Conservation (phyloP, 768 basidiomycete species). For the Rhodotorula graminis region DNA sequence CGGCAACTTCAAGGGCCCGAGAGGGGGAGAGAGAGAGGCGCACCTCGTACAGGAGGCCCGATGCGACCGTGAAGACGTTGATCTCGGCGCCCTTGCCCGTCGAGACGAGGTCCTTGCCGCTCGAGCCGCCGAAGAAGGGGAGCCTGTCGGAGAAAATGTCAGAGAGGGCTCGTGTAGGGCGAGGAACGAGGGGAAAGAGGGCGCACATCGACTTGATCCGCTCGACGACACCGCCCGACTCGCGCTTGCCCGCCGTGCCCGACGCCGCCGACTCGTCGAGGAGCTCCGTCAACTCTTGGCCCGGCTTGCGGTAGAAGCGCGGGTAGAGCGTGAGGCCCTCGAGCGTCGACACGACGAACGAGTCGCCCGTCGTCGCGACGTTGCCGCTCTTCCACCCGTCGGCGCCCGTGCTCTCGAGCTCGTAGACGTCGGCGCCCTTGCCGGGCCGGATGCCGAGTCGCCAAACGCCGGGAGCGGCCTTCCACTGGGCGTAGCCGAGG, state of each 20-base stretch:
- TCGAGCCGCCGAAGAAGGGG: slow-evolving; percentile 19
- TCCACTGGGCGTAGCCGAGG: slow-evolving; percentile 93
- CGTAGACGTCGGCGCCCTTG: slow-evolving; percentile 70
- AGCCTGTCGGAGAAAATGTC: slow-evolving; percentile 4
- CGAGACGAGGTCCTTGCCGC: slow-evolving; percentile 38
- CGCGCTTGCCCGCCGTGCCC: neutral
- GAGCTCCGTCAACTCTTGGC: slow-evolving; percentile 79
- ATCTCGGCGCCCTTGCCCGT: slow-evolving; percentile 63
- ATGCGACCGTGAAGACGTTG: slow-evolving; percentile 98
- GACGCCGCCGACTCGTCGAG: slow-evolving; percentile 51
- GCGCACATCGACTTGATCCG: slow-evolving; percentile 55
- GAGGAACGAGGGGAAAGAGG: neutral
- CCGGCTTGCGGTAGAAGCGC: slow-evolving; percentile 61
- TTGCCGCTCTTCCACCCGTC: slow-evolving; percentile 79
- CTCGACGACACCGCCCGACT: slow-evolving; percentile 2
- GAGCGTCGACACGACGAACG: slow-evolving; percentile 78
- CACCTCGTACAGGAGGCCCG: slow-evolving; percentile 92
- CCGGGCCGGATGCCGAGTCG: slow-evolving; percentile 75
- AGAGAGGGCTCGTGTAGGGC: slow-evolving; percentile 9
- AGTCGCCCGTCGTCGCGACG: slow-evolving; percentile 60
- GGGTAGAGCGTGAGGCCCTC: slow-evolving; percentile 87
- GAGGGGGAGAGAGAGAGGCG: slow-evolving; percentile 15
- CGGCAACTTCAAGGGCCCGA: too few species aligned
- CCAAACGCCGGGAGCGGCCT: slow-evolving; percentile 83
- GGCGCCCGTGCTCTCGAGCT: slow-evolving; percentile 77